phyloP scores from a whole-genome alignment of 2,329 filamentous ascomycete species.

The Aspergillus fructus region DNA sequence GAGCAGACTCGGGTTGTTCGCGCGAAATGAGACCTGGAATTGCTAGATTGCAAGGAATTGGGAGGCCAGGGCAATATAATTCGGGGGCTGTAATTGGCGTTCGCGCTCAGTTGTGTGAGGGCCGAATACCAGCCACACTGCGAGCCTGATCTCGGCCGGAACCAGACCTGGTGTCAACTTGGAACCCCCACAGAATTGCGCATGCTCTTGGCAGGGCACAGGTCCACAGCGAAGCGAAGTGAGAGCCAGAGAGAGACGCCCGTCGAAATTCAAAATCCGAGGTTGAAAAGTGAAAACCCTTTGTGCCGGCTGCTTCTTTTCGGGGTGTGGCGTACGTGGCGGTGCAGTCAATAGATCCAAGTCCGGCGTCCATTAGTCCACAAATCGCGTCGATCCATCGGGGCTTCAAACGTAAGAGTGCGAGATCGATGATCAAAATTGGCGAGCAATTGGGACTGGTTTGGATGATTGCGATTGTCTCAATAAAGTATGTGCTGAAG shows the following conservation, averaged over 20 bases:
- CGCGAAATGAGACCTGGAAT: background rate
- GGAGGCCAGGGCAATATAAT: background rate
- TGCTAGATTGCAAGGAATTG: background rate
- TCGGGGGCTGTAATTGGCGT: background rate
- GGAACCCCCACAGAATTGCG: background rate
- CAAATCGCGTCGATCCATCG: slow-evolving; percentile 13
- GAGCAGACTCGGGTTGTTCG: background rate
- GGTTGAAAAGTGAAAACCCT: background rate
- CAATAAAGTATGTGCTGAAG: too few species aligned
- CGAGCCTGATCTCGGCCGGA: background rate
- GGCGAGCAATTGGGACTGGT: background rate
- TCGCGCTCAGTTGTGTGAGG: too few species aligned
- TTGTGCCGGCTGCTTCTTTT: background rate
- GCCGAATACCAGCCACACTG: background rate
- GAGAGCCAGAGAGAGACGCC: background rate
- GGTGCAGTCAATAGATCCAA: slow-evolving; percentile 19
- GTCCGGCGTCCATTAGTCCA: slow-evolving; percentile 9
- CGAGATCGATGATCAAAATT: background rate
- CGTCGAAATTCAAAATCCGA: background rate
- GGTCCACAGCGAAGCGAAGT: background rate
- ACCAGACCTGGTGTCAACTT: background rate
- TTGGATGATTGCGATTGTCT: background rate
- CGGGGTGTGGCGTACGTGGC: slow-evolving; percentile 7
- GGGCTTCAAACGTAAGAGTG: background rate
- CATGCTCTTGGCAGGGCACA: slow-evolving; percentile 2